phyloP scores from a whole-genome alignment of 2,329 filamentous ascomycete species.

The Aspergillus sojae region DNA sequence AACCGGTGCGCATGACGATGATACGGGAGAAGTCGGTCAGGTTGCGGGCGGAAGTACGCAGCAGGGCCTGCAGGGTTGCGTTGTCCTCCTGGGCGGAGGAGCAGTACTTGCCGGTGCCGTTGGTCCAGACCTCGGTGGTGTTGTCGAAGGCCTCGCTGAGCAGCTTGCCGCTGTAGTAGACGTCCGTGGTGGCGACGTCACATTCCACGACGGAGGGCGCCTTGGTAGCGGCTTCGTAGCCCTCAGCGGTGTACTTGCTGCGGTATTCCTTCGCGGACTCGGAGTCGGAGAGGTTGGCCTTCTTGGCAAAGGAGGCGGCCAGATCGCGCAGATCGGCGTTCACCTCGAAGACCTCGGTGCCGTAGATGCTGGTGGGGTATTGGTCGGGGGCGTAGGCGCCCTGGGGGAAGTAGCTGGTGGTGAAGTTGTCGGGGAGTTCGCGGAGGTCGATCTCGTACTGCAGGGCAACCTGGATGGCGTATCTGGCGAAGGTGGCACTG shows the following conservation, averaged over 20 bases:
- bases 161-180: slow-evolving; percentile 67
- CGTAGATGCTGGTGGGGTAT: slow-evolving; percentile 64
- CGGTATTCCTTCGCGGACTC: slow-evolving; percentile 56
- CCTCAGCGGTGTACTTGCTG: slow-evolving; percentile 48
- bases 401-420: slow-evolving; percentile 70
- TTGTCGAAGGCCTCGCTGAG: slow-evolving; percentile 68
- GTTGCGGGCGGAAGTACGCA: slow-evolving; percentile 60
- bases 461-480: slow-evolving; percentile 71
- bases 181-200: slow-evolving; percentile 70
- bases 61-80: slow-evolving; percentile 66
- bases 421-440: slow-evolving; percentile 66
- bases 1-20: slow-evolving; percentile 69
- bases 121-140: slow-evolving; percentile 65
- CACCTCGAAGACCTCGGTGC: slow-evolving; percentile 71
- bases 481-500: slow-evolving; percentile 68
- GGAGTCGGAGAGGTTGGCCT: slow-evolving; percentile 58
- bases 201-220: slow-evolving; percentile 63
- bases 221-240: slow-evolving; percentile 47
- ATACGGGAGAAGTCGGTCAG: slow-evolving; percentile 67
- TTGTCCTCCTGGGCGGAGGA: slow-evolving; percentile 75
- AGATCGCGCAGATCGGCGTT: slow-evolving; percentile 60
- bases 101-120: slow-evolving; percentile 69
- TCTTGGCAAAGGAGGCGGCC: slow-evolving; percentile 55
- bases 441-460: slow-evolving; percentile 76
- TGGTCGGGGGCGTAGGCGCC: slow-evolving; percentile 58